Base-by-base conservation (phyloP, 805 yeast genomes). In the Huiozyma sinensis region DNA sequence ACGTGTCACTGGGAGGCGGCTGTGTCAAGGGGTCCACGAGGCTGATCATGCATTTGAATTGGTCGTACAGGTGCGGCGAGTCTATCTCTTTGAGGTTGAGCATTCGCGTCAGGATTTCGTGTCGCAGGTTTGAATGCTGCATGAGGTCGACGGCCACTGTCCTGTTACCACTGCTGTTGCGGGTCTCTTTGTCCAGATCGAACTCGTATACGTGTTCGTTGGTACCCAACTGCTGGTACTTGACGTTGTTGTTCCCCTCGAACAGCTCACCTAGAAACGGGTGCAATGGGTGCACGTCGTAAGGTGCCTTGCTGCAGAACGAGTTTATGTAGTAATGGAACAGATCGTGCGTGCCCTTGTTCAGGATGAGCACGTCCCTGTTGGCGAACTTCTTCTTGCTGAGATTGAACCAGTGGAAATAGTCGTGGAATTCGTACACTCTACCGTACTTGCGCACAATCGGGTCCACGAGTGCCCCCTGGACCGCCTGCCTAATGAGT, bases 21-120 rank as follows among this genome's bases (percentile, higher is more conserved):
- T 81, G 86, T 1, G 88, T 79, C 51, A 72, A 66, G 2, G 88
- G 86, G 56, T 83, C 89, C 6, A 68, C 66, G 40, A 76, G 50
- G 0, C 67, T 54, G 2, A 72, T 58, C 3, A 74, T 42, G 0
- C 63, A 50, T 6, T 49, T 47, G 41, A 58, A 60, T 41, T 56
- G 60, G 8, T 45, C 36, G 12, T 42, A 24, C 28, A 58, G 35
- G 12, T 57, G 42, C 13, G 63, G 61, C 7, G 47, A 36, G 30
- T 46, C 43, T 4, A 48, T 36, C n/a, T 47, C 35, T 24, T 46
- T 45, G 13, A 51, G 45, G 9, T 46, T 39, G 28, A 60, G 39
- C 6, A 58, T 44, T 11, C 28, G 8, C 11, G 40, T 28, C 5
- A 61, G 40, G 13, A 54, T 47, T 8, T 51, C 45, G 42, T 61